A percentile compares a stretch with the other conserved stretches of the same genome.
Conservation (phyloP, 202 grass and related monocot genomes). For the Bolboschoenoplectus hybrid region DNA sequence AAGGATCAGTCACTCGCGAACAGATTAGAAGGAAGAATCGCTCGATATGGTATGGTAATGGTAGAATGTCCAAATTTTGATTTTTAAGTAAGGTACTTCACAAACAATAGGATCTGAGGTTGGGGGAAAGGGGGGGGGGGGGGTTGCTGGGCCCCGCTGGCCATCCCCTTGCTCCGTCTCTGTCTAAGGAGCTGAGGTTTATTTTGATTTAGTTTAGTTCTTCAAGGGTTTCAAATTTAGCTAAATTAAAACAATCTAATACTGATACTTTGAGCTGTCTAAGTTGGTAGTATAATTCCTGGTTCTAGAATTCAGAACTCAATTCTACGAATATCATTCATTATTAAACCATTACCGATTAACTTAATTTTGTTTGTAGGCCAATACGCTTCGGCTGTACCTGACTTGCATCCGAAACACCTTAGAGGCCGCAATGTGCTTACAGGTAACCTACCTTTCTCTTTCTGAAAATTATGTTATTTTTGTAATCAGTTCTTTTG, state of each 20-base stretch:
- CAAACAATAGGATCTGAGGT: neutral
- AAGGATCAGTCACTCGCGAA: neutral
- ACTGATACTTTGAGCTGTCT: neutral
- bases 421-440: constrained; percentile 94
- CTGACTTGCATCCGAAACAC: constrained; percentile 95
- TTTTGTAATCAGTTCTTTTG: neutral
- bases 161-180: neutral
- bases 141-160: no score
- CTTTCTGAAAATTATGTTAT: neutral
- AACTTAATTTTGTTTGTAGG: constrained; percentile 50
- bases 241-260: neutral
- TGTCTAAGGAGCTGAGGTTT: neutral
- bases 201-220: neutral
- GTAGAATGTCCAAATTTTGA: neutral
- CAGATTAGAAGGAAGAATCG: neutral
- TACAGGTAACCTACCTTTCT: constrained; percentile 71
- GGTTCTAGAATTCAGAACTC: no score
- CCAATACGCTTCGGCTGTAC: constrained; percentile 78
- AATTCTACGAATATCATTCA: no score
- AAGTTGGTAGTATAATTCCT: no score
- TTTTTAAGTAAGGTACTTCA: neutral
- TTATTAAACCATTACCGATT: neutral
- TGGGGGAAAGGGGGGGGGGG: no score
- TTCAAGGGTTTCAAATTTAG: constrained; percentile 12
- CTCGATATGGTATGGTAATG: neutral